These are phyloP conservation scores for Suillus placidus DNA, from an alignment of 768 basidiomycete genomes.

Conservation along the genomic window DNA sequence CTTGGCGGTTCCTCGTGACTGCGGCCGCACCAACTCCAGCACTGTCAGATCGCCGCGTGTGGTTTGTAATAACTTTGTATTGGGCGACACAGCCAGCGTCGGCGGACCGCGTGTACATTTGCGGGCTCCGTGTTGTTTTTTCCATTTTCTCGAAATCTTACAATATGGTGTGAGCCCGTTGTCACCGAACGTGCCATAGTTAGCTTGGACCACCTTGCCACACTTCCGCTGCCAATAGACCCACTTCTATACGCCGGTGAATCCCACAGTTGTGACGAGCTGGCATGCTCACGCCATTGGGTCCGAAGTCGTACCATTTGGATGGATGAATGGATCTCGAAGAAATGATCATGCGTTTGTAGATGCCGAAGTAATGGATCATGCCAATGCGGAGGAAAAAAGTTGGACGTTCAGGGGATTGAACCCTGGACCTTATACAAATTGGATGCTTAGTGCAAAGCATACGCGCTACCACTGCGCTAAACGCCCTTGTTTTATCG, in stretches of 20 bases:
- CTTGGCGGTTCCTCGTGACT: conserved; percentile 1
- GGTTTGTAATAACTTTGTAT: not conserved
- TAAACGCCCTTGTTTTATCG: conserved; percentile 21
- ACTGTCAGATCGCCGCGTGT: not conserved
- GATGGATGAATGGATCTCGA: not conserved
- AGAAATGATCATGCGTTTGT: not conserved
- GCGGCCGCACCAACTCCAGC: conserved; percentile 1
- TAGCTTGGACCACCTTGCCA: not conserved
- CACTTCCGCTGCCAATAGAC: not conserved
- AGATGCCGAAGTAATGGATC: too few species aligned
- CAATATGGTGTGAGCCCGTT: not conserved
- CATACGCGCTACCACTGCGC: conserved; percentile 48
- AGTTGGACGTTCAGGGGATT: conserved; percentile 45
- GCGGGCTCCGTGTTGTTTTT: not conserved
- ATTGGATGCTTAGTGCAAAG: conserved; percentile 36
- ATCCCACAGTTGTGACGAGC: not conserved
- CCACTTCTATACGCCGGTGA: not conserved
- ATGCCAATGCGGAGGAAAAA: conserved; percentile 12
- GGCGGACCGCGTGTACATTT: conserved; percentile 1
- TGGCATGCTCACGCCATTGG: not conserved
- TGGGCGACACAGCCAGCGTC: not conserved
- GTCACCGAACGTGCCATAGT: not conserved
- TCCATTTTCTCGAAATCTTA: not conserved
- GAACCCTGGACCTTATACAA: conserved; percentile 48
- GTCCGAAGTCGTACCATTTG: not conserved